A percentile compares a stretch with the other conserved stretches of the same genome.
These are phyloP conservation scores for Xerocomus cyaneibrunnescens DNA, from an alignment of 1,284 basidiomycete species.

Conservation along the genomic window DNA sequence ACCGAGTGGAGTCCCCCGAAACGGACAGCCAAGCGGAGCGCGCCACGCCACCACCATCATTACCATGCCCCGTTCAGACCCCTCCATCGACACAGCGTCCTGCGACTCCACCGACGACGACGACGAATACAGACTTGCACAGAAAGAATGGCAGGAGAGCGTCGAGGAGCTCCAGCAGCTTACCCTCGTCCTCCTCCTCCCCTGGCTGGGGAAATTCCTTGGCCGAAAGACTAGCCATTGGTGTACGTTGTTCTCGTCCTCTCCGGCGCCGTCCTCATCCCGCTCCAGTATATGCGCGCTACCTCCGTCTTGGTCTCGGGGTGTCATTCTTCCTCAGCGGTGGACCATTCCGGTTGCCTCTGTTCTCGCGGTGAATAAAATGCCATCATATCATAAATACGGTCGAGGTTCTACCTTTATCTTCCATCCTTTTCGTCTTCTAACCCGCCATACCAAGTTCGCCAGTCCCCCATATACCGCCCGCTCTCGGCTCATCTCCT, in stretches of 20 bases:
- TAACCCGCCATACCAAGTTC: conserved; percentile 40
- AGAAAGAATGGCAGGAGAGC: conserved; percentile 92
- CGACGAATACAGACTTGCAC: conserved; percentile 69
- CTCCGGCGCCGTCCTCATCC: conserved; percentile 14
- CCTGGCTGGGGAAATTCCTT: conserved; percentile 85
- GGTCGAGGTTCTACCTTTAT: conserved; percentile 25
- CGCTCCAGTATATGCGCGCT: conserved; percentile 66
- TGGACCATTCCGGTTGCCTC: conserved; percentile 21
- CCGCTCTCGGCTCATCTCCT: conserved; percentile 51
- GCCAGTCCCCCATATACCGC: conserved; percentile 40
- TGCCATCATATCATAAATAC: conserved; percentile 27
- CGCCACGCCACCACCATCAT: conserved; percentile 7
- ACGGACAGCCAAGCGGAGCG: background rate
- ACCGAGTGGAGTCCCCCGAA: conserved; percentile 11
- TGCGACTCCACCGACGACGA: conserved; percentile 49
- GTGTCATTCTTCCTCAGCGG: conserved; percentile 64
- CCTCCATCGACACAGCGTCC: conserved; percentile 49
- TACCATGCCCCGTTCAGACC: conserved; percentile 43
- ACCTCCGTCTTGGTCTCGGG: conserved; percentile 64
- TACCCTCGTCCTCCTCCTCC: conserved; percentile 76
- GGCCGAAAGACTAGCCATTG: conserved; percentile 85
- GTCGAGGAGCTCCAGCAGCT: conserved; percentile 81
- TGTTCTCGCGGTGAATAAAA: conserved; percentile 21
- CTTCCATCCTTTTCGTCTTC: conserved; percentile 34
- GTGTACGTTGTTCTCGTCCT: conserved; percentile 51